Conservation (phyloP, 768 basidiomycete species). For the Crassisporium funariophilum region DNA sequence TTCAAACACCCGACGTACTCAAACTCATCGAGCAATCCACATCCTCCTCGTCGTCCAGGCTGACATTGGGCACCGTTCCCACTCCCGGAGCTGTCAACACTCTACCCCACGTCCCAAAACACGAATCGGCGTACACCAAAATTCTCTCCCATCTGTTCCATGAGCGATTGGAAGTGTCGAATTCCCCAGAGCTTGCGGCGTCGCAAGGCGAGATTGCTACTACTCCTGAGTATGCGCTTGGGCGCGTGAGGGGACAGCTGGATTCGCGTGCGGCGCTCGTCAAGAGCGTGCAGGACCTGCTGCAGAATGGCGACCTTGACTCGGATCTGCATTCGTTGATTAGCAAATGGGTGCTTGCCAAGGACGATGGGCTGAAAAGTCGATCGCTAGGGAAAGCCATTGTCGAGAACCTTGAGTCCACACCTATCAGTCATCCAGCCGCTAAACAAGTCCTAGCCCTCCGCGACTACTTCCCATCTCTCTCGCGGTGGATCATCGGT, state of each 20-base stretch:
- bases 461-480: constrained; percentile 61
- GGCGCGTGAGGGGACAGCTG: constrained; percentile 82
- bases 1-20: constrained; percentile 47
- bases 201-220: constrained; percentile 78
- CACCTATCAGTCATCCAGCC: constrained; percentile 39
- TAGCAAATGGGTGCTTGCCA: constrained; percentile 77
- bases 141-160: constrained; percentile 82
- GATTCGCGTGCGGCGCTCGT: constrained; percentile 75
- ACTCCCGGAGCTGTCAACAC: constrained; percentile 26
- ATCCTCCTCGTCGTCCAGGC: constrained; percentile 37
- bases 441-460: constrained; percentile 62
- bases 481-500: constrained; percentile 95
- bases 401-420: constrained; percentile 46
- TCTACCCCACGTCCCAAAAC: constrained; percentile 75
- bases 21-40: constrained; percentile 50
- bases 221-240: constrained; percentile 93
- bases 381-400: constrained; percentile 60
- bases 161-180: constrained; percentile 79
- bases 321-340: constrained; percentile 69
- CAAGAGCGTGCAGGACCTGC: constrained; percentile 60
- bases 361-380: constrained; percentile 71
- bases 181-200: constrained; percentile 74
- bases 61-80: constrained; percentile 49
- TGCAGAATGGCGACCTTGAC: constrained; percentile 52
- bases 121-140: constrained; percentile 90